A percentile compares a stretch with the other conserved stretches of the same genome.
Conservation (phyloP, 140 eudicot species). For the Senecio squalidus region DNA sequence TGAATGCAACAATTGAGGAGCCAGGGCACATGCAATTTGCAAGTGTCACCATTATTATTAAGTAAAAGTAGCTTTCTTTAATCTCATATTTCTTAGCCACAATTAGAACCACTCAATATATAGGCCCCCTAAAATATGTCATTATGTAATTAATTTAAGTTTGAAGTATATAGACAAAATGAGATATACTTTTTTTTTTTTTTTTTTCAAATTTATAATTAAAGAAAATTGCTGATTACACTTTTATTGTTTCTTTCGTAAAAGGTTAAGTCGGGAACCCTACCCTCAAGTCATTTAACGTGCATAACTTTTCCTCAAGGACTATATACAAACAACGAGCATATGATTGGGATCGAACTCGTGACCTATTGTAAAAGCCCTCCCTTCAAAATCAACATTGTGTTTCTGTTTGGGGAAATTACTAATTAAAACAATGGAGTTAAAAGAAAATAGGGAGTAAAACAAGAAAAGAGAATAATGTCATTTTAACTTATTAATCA, state of each 20-base stretch:
- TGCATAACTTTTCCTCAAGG: neutral
- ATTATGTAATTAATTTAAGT: neutral
- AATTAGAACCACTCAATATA: slow-evolving; percentile 8
- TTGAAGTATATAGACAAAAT: slow-evolving; percentile 10
- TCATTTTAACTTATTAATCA: no score
- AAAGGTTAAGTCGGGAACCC: no score
- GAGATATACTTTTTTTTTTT: neutral
- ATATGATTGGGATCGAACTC: no score
- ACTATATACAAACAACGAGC: no score
- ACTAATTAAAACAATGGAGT: no score
- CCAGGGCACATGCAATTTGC: slow-evolving; percentile 18
- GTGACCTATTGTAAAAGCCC: no score
- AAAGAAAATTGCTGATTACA: neutral
- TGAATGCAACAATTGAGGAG: slow-evolving; percentile 17
- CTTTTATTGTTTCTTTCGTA: neutral
- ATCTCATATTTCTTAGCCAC: slow-evolving; percentile 25
- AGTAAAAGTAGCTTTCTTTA: slow-evolving; percentile 21
- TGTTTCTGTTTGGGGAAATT: no score
- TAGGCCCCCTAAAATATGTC: slow-evolving; percentile 5
- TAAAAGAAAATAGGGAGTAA: no score
- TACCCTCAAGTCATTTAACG: neutral
- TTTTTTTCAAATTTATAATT: neutral
- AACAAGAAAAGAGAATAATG: no score
- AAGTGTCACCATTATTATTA: slow-evolving; percentile 20
- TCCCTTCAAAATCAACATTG: no score